Conservation (phyloP, 805 yeast genomes). For the Ogataea degrootiae region DNA sequence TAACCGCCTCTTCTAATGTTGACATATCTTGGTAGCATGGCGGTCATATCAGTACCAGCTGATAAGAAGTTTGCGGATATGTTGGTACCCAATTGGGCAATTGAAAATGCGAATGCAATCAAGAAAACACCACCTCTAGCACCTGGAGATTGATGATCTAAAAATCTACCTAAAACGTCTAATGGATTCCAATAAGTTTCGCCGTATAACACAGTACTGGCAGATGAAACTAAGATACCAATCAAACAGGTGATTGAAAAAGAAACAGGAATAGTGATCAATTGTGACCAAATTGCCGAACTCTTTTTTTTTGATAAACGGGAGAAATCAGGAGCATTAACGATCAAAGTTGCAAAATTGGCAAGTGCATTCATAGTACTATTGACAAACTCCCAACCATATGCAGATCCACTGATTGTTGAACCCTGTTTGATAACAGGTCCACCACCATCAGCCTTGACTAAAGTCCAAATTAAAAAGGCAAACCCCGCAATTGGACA, state of each 20-base stretch:
- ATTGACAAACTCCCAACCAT: slow-evolving; percentile 79
- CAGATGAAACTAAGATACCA: slow-evolving; percentile 81
- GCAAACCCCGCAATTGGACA: slow-evolving; percentile 83
- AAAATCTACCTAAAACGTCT: slow-evolving; percentile 63
- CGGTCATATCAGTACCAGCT: slow-evolving; percentile 70
- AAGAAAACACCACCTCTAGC: slow-evolving; percentile 79
- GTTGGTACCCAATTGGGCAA: slow-evolving; percentile 77
- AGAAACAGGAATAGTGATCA: slow-evolving; percentile 65
- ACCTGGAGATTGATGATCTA: slow-evolving; percentile 49
- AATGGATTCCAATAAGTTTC: slow-evolving; percentile 80
- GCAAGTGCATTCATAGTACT: slow-evolving; percentile 78
- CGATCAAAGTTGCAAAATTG: slow-evolving; percentile 83
- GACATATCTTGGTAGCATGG: slow-evolving; percentile 56
- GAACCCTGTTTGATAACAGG: slow-evolving; percentile 57
- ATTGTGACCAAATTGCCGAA: slow-evolving; percentile 52
- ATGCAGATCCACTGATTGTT: slow-evolving; percentile 49
- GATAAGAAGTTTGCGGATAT: slow-evolving; percentile 68
- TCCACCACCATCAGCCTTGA: slow-evolving; percentile 76
- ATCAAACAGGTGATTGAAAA: slow-evolving; percentile 79
- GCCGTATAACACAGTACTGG: slow-evolving; percentile 64
- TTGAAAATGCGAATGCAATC: slow-evolving; percentile 62
- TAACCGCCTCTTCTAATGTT: slow-evolving; percentile 79
- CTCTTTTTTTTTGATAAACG: slow-evolving; percentile 64
- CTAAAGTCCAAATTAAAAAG: slow-evolving; percentile 79
- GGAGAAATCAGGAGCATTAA: slow-evolving; percentile 86